Base-by-base conservation (phyloP, 768 basidiomycete species). In the Daedaleopsis nitida region DNA sequence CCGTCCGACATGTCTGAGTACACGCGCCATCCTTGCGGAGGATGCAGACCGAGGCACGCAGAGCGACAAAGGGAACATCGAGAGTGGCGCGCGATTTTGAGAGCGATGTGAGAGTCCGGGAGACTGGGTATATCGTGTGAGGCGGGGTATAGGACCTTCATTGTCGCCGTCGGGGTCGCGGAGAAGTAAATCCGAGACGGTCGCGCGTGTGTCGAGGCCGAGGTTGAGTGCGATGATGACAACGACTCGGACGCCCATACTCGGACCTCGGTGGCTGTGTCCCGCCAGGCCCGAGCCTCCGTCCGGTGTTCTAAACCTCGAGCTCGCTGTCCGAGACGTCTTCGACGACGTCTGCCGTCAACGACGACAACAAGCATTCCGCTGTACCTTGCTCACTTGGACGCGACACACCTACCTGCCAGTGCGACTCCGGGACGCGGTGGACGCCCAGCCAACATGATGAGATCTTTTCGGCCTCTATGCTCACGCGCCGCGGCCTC, bases 21-120 rank as follows among this genome's bases (percentile, higher is more conserved):
- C 14, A 84, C 81, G 62, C 81, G 79, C 49, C 66, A 76, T 58
- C 78, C 79, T 14, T 76, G 74, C 32, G 85, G 81, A 32, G 94
- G 93, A 55, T 80, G 86, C 24, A 96, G 80, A 19, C 89, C 87
- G n/a, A 72, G 56, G 69, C 94, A 96, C n/a, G 27, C 27, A 32
- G 78, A 69, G 14, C 74, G 70, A 68, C 94, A 96, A 43, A 72
- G 68, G 2, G 83, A 75, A 70, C 94, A 96, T 0, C 81, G 77
- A 4, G 89, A 84, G 74, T 94, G 93, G 16, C 94, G 84, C 6
- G 94, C 91, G 58, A 94, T 88, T 77, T 93, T 95, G 65, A 92
- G 80, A 14, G 86, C 76, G 1, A 86, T 73, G 11, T 83, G 80
- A 38, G 78, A 72, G 54, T 83, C 71, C 19, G 78, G 79, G 53